Conservation (phyloP, 768 basidiomycete genomes). For the Boletellus emodensis region DNA sequence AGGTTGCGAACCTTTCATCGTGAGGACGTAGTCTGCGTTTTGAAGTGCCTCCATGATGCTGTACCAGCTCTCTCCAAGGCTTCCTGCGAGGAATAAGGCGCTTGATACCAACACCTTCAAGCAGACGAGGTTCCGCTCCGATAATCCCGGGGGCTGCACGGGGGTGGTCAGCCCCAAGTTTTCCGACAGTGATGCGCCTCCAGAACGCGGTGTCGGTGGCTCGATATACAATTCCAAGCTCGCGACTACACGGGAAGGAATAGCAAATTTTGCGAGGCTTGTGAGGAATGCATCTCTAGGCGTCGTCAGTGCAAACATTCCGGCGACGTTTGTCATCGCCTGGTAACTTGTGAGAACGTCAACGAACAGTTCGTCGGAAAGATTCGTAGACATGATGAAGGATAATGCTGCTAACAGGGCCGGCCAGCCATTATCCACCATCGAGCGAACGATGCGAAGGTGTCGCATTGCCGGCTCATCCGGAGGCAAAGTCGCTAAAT, state of each 20-base stretch:
- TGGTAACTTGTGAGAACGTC: constrained; percentile 82
- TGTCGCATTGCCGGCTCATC: constrained; percentile 53
- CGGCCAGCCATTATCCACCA: constrained; percentile 90
- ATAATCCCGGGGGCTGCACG: constrained; percentile 65
- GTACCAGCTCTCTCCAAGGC: constrained; percentile 90
- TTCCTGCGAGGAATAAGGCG: constrained; percentile 77
- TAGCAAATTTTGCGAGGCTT: constrained; percentile 84
- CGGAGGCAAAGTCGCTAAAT: constrained; percentile 50
- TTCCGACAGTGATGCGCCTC: constrained; percentile 55
- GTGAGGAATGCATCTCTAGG: constrained; percentile 93
- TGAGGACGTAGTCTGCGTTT: constrained; percentile 91
- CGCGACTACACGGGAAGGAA: constrained; percentile 87
- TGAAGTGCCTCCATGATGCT: constrained; percentile 86
- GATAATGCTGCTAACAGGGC: constrained; percentile 87
- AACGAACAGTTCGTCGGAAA: constrained; percentile 88
- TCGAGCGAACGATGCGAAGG: constrained; percentile 63
- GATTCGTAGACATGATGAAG: constrained; percentile 84
- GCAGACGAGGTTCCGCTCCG: constrained; percentile 88
- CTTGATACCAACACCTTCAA: constrained; percentile 76
- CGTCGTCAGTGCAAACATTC: constrained; percentile 80
- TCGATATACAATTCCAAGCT: constrained; percentile 63
- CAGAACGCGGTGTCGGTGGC: constrained; percentile 57
- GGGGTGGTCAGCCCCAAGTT: constrained; percentile 58
- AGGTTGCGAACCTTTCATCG: constrained; percentile 47
- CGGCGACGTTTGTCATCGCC: constrained; percentile 81